A percentile compares a stretch with the other conserved stretches of the same genome.
Evolutionary conservation across 768 basidiomycete genomes (phyloP).

Genomic region (Kwoniella bestiolae): DNA sequence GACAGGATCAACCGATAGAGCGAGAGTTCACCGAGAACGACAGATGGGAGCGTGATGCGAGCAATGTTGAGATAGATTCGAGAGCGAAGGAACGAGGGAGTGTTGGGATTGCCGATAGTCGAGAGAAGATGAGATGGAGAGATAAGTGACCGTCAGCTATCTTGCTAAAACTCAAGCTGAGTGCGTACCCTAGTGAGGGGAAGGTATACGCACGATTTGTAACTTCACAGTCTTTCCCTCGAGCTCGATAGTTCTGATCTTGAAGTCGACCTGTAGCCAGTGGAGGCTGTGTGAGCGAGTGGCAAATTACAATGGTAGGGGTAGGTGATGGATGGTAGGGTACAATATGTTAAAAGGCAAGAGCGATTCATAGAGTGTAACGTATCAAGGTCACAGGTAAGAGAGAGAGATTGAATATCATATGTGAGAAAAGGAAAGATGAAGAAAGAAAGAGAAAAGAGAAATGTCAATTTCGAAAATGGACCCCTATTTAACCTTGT

Average conservation of each 20-base stretch:
- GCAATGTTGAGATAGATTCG: not conserved
- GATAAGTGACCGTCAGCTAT: slow-evolving; percentile 19
- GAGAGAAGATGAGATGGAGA: slow-evolving; percentile 1
- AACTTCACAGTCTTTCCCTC: slow-evolving; percentile 98
- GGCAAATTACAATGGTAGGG: not conserved
- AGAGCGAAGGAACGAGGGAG: not conserved
- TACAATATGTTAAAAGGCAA: not conserved
- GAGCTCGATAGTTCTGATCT: slow-evolving; percentile 96
- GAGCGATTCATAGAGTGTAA: not conserved
- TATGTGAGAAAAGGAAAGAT: not conserved
- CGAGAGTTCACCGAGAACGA: not conserved
- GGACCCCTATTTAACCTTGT: not conserved
- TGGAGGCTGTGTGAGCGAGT: slow-evolving; percentile 8
- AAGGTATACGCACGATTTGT: slow-evolving; percentile 78
- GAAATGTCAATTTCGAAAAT: not conserved
- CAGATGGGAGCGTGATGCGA: not conserved
- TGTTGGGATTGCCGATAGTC: not conserved
- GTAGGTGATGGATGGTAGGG: not conserved
- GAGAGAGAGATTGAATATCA: not conserved
- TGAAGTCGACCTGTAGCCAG: slow-evolving; percentile 41
- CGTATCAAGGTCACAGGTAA: not conserved
- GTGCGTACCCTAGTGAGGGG: slow-evolving; percentile 21
- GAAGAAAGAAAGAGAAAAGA: slow-evolving; percentile 4
- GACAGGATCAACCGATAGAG: not conserved
- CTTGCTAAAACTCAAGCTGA: slow-evolving; percentile 23